A percentile compares a stretch with the other conserved stretches of the same genome.
Conservation (phyloP, 2,329 filamentous ascomycete species). For the Colletotrichum sublineola region DNA sequence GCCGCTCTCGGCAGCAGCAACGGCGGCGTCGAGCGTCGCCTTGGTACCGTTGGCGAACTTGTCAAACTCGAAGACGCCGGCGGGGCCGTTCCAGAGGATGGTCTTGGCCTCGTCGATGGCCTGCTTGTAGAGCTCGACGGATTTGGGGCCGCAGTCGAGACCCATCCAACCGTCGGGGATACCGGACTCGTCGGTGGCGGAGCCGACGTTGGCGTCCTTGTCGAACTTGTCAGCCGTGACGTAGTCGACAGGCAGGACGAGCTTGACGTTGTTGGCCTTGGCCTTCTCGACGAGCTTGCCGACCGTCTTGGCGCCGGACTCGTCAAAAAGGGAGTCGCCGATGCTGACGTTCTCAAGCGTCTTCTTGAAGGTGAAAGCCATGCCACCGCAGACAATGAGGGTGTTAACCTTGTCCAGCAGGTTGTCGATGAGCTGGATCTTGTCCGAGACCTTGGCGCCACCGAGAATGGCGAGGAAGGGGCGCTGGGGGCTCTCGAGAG, state of each 20-base stretch:
- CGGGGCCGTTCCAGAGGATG: slow-evolving; percentile 98
- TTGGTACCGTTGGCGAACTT: slow-evolving; percentile 94
- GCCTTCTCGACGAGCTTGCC: slow-evolving; percentile 91
- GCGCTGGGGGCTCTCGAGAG: slow-evolving; percentile 90
- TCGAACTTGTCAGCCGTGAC: slow-evolving; percentile 96
- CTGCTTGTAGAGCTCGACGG: slow-evolving; percentile 87
- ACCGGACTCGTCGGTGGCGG: slow-evolving; percentile 86
- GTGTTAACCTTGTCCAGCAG: slow-evolving; percentile 97
- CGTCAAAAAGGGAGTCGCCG: slow-evolving; percentile 91
- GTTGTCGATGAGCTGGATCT: slow-evolving; percentile 99
- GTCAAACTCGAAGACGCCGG: slow-evolving; percentile 97
- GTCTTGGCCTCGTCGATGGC: slow-evolving; percentile 92
- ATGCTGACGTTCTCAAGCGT: slow-evolving; percentile 92
- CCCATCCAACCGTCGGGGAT: slow-evolving; percentile 99
- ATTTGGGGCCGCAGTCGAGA: slow-evolving; percentile 93
- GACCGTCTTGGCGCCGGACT: slow-evolving; percentile 93
- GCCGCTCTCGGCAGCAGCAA: slow-evolving; percentile 82
- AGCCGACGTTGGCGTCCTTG: slow-evolving; percentile 83
- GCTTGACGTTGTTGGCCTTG: slow-evolving; percentile 94
- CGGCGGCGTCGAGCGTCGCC: slow-evolving; percentile 88
- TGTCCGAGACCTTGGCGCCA: slow-evolving; percentile 98
- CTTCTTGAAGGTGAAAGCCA: slow-evolving; percentile 99
- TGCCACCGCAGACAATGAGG: slow-evolving; percentile 94
- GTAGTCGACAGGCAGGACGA: slow-evolving; percentile 95
- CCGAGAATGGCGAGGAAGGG: slow-evolving; percentile 99